Evolutionary conservation across 1,139 yeast species (phyloP), one percentile per base, ranked within the genome.

Genomic region (Saccharomyces hybrid): DNA sequence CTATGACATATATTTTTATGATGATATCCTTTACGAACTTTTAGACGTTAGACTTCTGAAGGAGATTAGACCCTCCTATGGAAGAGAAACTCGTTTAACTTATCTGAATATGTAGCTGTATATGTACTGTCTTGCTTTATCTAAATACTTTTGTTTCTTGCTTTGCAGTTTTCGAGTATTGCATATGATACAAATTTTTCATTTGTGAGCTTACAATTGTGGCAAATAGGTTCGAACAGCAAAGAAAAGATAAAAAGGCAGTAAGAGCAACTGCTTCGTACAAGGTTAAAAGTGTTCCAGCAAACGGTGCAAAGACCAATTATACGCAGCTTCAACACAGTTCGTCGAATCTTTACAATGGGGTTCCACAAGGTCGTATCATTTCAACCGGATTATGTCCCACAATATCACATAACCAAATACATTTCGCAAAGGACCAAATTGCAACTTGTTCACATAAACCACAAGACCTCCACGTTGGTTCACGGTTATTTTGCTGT

Each of bases 401-500:
- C 72, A 16, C 71, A 69, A 46, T 68, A 63, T 52, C 64, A 58
- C 27, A 58, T 69, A 23, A 60, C 69, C 3, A 69, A 69, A 57
- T 69, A 63, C 51, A 57, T 65, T 5, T 69, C 73, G 6, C 51
- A 59, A 29, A 76, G 93, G 55, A 89, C 98, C 0, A 96, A 96
- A 0, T 77, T 93, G 34, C 95, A 88, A 68, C 72, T 91, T 32
- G 85, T 87, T 6, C 79, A 88, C 61, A 77, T 93, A 49, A 79
- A 85, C 66, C 69, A 68, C 53, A 88, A 87, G 64, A 85, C 90
- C 16, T 84, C 96, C 1, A 98, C 99, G 1, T 78, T 90, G 32
- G 97, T 95, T 4, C 83, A 85, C 65, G 99, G 99, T 11, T 87
- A 86, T 67, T 90, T 95, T 69, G 95, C 96, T 0, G 96, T 93